Evolutionary conservation across 2,329 filamentous ascomycete genomes (phyloP).

Genomic region (Trichoderma koningiopsis): DNA sequence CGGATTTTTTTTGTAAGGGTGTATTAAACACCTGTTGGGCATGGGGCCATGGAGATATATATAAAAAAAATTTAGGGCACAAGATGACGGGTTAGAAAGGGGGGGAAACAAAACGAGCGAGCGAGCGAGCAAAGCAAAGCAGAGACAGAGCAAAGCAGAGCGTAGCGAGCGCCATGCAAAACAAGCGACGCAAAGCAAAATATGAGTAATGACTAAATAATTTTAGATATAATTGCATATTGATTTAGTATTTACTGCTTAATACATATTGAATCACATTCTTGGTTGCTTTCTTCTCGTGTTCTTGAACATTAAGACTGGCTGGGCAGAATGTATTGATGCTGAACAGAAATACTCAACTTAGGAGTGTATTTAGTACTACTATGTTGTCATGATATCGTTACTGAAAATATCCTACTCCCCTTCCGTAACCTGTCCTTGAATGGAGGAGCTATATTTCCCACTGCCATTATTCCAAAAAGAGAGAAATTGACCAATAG

Average conservation of each 20-base stretch:
- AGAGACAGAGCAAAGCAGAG: background rate
- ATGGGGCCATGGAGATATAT: background rate
- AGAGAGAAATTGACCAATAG: background rate
- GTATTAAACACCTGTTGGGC: slow-evolving; percentile 1
- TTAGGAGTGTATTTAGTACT: background rate
- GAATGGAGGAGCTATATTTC: background rate
- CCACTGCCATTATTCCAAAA: slow-evolving; percentile 6
- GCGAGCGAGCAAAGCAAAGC: background rate
- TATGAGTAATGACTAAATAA: slow-evolving; percentile 9
- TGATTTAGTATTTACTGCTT: slow-evolving; percentile 1
- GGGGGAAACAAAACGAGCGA: background rate
- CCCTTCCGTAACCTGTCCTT: background rate
- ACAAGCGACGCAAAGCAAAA: background rate
- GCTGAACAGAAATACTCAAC: background rate
- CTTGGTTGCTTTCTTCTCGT: background rate
- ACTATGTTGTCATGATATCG: slow-evolving; percentile 15
- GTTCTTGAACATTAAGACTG: background rate
- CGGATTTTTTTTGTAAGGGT: slow-evolving; percentile 1
- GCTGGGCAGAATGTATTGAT: background rate
- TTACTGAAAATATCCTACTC: background rate
- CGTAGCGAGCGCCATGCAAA: background rate
- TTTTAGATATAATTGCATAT: slow-evolving; percentile 8
- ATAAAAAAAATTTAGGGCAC: background rate
- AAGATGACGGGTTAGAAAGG: background rate
- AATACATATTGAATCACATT: background rate